Evolutionary conservation across 1,284 basidiomycete genomes (phyloP).

Genomic region (Ceratobasidium papillatum): DNA sequence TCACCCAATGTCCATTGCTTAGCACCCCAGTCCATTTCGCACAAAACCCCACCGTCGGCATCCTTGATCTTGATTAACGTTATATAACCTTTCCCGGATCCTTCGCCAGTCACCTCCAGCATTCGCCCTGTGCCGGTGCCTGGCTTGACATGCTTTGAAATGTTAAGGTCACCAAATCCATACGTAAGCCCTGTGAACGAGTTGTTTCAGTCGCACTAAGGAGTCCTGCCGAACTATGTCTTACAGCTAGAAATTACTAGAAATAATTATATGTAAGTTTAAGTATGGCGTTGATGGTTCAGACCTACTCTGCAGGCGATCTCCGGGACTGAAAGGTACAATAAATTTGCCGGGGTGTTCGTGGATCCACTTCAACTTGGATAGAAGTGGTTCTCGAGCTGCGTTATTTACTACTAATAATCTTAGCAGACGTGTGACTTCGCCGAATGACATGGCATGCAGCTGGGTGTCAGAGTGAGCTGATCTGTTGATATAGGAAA

Average conservation of each 20-base stretch:
- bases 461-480: conserved; percentile 7
- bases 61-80: conserved; percentile 15
- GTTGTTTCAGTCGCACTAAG: no score
- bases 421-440: conserved; percentile 8
- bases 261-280: no score
- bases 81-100: not conserved
- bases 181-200: not conserved
- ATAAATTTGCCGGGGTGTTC: conserved; percentile 1
- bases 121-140: conserved; percentile 11
- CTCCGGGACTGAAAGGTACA: conserved; percentile 3
- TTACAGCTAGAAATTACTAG: not conserved
- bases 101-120: conserved; percentile 9
- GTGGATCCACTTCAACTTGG: conserved; percentile 15
- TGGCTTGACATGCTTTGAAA: conserved; percentile 13
- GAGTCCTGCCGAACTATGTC: no score
- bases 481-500: not conserved
- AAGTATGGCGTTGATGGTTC: not conserved
- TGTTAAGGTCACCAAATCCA: conserved; percentile 4
- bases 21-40: conserved; percentile 14
- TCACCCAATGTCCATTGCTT: conserved; percentile 7
- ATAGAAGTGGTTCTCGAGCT: not conserved
- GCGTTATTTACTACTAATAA: not conserved
- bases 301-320: conserved; percentile 7
- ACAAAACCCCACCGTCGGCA: conserved; percentile 3
- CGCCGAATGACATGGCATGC: conserved; percentile 4